Conservation (phyloP, 805 yeast genomes). For the Suhomyces emberorum region DNA sequence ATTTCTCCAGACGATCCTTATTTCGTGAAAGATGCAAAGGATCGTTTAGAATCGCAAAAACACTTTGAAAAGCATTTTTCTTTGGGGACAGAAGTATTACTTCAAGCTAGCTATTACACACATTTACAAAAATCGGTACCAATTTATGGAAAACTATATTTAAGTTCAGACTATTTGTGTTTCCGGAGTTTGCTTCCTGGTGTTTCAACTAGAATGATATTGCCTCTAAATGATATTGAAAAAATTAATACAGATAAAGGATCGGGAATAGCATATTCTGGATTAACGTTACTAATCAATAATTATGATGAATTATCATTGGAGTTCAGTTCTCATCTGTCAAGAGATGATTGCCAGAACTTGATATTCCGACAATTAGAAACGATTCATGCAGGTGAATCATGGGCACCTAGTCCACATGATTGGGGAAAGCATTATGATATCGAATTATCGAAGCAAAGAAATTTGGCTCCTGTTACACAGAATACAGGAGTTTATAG, state of each 20-base stretch:
- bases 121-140: conserved; percentile 72
- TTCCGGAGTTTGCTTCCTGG: conserved; percentile 81
- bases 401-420: conserved; percentile 18
- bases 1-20: conserved; percentile 42
- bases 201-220: conserved; percentile 70
- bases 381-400: conserved; percentile 23
- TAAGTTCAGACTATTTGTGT: conserved; percentile 68
- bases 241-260: conserved; percentile 66
- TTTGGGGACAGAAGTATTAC: conserved; percentile 45
- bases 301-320: conserved; percentile 77
- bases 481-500: background rate
- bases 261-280: conserved; percentile 62
- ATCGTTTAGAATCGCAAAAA: conserved; percentile 46
- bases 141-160: conserved; percentile 75
- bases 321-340: conserved; percentile 62
- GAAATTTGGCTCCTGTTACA: conserved; percentile 6
- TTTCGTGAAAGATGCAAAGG: conserved; percentile 43
- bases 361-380: conserved; percentile 53
- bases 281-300: conserved; percentile 63
- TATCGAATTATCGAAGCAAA: conserved; percentile 12
- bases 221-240: conserved; percentile 75
- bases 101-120: conserved; percentile 68
- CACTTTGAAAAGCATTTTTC: conserved; percentile 68
- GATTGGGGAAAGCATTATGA: conserved; percentile 24
- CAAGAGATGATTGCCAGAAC: conserved; percentile 71